Percentiles rank a stretch among this genome's conserved stretches.
Conservation (phyloP, 2,329 filamentous ascomycete genomes). For the Curvularia eragrostidis region DNA sequence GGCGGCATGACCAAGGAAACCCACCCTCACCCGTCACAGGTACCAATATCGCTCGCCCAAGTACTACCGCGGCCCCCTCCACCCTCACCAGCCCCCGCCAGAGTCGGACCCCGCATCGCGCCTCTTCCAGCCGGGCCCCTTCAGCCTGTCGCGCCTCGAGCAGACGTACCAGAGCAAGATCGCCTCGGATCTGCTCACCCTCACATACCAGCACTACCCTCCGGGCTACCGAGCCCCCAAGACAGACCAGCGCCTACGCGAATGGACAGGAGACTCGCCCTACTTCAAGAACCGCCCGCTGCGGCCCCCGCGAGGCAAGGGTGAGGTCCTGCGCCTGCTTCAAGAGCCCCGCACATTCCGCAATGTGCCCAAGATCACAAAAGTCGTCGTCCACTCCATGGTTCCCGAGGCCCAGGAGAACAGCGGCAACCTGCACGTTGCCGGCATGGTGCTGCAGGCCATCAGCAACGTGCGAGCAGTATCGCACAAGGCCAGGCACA, state of each 20-base stretch:
- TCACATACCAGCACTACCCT: constrained; percentile 85
- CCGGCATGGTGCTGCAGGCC: constrained; percentile 81
- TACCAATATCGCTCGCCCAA: constrained; percentile 95
- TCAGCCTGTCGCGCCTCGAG: constrained; percentile 83
- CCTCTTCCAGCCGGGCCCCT: constrained; percentile 88
- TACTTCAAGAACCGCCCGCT: constrained; percentile 92
- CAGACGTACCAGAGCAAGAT: constrained; percentile 90
- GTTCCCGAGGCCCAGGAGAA: constrained; percentile 72
- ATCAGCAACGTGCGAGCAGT: constrained; percentile 79
- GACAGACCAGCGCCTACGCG: constrained; percentile 71
- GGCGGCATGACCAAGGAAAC: background rate
- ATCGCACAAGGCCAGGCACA: constrained; percentile 72
- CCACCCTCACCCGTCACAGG: constrained; percentile 56
- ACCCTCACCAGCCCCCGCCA: constrained; percentile 89
- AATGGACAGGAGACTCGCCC: constrained; percentile 89
- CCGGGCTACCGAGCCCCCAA: constrained; percentile 72
- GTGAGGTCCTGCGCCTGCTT: constrained; percentile 71
- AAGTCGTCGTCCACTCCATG: constrained; percentile 80
- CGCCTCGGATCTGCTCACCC: constrained; percentile 83
- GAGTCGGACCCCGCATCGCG: constrained; percentile 87
- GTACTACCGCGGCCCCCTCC: constrained; percentile 91
- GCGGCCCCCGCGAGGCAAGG: constrained; percentile 81
- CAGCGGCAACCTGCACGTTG: constrained; percentile 78
- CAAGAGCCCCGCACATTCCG: constrained; percentile 74
- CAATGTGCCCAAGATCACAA: constrained; percentile 82